These are phyloP conservation scores for Talaromyces liani DNA, from an alignment of 495 filamentous ascomycete genomes.

Conservation along the genomic window DNA sequence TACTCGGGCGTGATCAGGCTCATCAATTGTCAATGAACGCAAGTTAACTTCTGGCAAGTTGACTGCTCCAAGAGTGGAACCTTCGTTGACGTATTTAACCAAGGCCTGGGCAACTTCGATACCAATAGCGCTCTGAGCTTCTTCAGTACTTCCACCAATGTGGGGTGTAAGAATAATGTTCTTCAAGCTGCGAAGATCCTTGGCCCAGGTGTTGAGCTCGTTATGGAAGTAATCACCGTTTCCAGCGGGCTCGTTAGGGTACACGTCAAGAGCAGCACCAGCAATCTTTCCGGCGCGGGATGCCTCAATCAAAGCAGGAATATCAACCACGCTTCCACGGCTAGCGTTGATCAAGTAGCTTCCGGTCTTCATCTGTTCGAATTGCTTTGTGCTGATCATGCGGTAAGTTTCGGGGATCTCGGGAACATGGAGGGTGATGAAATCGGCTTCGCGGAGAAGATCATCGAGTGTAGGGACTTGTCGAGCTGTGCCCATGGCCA, in stretches of 20 bases:
- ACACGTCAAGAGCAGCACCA: slow-evolving; percentile 93
- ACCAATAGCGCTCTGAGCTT: slow-evolving; percentile 95
- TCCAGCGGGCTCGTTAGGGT: slow-evolving; percentile 83
- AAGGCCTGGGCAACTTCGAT: slow-evolving; percentile 84
- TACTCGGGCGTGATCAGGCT: slow-evolving; percentile 78
- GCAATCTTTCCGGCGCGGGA: slow-evolving; percentile 85
- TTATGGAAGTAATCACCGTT: slow-evolving; percentile 94
- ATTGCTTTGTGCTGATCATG: slow-evolving; percentile 70
- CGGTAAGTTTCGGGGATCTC: slow-evolving; percentile 86
- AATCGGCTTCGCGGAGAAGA: slow-evolving; percentile 76
- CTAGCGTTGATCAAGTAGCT: slow-evolving; percentile 94
- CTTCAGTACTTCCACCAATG: slow-evolving; percentile 95
- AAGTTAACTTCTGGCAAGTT: slow-evolving; percentile 93
- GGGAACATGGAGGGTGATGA: slow-evolving; percentile 90
- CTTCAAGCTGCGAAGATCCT: slow-evolving; percentile 75
- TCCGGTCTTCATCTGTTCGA: slow-evolving; percentile 84
- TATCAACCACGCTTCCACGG: slow-evolving; percentile 90
- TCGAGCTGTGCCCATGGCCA: slow-evolving; percentile 80
- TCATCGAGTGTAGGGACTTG: slow-evolving; percentile 73
- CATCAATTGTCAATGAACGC: slow-evolving; percentile 77
- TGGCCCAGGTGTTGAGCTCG: slow-evolving; percentile 77
- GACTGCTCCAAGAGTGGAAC: slow-evolving; percentile 80
- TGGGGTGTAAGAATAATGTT: slow-evolving; percentile 96
- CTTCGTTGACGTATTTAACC: slow-evolving; percentile 87
- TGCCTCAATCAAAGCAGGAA: slow-evolving; percentile 82